A percentile compares a stretch with the other conserved stretches of the same genome.
Evolutionary conservation across 2,329 filamentous ascomycete genomes (phyloP).

Genomic region (Macroventuria anomochaeta): DNA sequence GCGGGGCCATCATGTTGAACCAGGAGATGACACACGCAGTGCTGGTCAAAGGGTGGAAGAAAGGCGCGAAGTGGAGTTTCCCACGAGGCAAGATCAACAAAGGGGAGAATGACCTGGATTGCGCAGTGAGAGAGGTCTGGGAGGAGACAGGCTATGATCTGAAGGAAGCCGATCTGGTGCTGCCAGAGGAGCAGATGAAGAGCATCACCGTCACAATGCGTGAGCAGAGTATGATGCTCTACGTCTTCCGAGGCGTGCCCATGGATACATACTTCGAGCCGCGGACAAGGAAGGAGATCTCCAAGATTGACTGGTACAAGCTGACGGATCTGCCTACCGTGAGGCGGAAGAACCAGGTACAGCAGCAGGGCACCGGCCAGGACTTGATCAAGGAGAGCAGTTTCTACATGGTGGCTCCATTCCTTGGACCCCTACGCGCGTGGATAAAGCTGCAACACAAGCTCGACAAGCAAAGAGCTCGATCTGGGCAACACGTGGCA

Average conservation of each 20-base stretch:
- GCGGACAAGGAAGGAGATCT: slow-evolving; percentile 94
- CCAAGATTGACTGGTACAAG: slow-evolving; percentile 94
- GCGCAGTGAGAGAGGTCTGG: slow-evolving; percentile 90
- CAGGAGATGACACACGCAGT: slow-evolving; percentile 92
- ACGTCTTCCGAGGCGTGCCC: slow-evolving; percentile 87
- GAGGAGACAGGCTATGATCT: slow-evolving; percentile 96
- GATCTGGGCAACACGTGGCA: slow-evolving; percentile 25
- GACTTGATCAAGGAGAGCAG: slow-evolving; percentile 74
- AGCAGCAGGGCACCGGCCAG: slow-evolving; percentile 61
- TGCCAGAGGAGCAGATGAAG: slow-evolving; percentile 72
- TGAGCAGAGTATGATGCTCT: slow-evolving; percentile 91
- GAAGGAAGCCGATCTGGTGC: slow-evolving; percentile 75
- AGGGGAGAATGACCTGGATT: slow-evolving; percentile 91
- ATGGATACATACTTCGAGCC: slow-evolving; percentile 89
- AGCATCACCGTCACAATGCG: slow-evolving; percentile 88
- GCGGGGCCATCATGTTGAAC: slow-evolving; percentile 92
- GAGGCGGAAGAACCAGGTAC: slow-evolving; percentile 69
- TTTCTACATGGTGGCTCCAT: slow-evolving; percentile 98
- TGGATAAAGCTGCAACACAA: slow-evolving; percentile 89
- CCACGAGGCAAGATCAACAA: slow-evolving; percentile 98
- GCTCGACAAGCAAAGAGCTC: slow-evolving; percentile 63
- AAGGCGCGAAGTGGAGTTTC: slow-evolving; percentile 94
- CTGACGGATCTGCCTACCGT: slow-evolving; percentile 86
- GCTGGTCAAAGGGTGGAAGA: slow-evolving; percentile 97
- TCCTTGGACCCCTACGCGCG: slow-evolving; percentile 82